phyloP scores from a whole-genome alignment of 2,329 filamentous ascomycete genomes.

The Cyanodermella asteris region DNA sequence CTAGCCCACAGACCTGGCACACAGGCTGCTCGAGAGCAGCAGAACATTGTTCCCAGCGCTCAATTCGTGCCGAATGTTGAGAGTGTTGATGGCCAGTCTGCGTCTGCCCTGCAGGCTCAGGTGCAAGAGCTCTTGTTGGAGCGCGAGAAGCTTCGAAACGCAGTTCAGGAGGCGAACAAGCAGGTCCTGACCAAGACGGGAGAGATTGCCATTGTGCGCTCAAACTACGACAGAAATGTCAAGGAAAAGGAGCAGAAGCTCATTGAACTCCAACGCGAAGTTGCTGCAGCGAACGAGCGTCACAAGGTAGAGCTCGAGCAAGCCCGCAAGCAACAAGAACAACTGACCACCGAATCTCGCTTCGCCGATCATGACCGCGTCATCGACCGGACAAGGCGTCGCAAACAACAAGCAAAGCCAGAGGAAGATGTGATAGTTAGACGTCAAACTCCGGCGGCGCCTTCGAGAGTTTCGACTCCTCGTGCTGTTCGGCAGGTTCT shows the following conservation, averaged over 20 bases:
- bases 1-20: too few species aligned
- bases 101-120: slow-evolving; percentile 3
- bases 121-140: slow-evolving; percentile 17
- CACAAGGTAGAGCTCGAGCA: slow-evolving; percentile 33
- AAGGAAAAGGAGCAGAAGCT: slow-evolving; percentile 33
- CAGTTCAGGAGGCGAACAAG: slow-evolving; percentile 18
- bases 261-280: slow-evolving; percentile 27
- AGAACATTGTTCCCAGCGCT: too few species aligned
- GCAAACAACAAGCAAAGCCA: slow-evolving; percentile 15
- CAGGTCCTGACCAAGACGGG: slow-evolving; percentile 30
- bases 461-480: slow-evolving; percentile 6
- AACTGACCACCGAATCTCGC: slow-evolving; percentile 35
- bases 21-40: too few species aligned
- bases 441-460: neutral
- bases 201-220: slow-evolving; percentile 39
- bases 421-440: neutral
- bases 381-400: slow-evolving; percentile 18
- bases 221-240: slow-evolving; percentile 30
- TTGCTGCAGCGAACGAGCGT: slow-evolving; percentile 30
- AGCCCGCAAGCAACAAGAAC: slow-evolving; percentile 30
- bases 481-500: slow-evolving; percentile 7
- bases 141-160: slow-evolving; percentile 17
- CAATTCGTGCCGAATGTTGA: too few species aligned
- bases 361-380: too few species aligned
- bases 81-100: neutral